Conservation (phyloP, 2,329 filamentous ascomycete species). For the Scolecobasidium constrictum region DNA sequence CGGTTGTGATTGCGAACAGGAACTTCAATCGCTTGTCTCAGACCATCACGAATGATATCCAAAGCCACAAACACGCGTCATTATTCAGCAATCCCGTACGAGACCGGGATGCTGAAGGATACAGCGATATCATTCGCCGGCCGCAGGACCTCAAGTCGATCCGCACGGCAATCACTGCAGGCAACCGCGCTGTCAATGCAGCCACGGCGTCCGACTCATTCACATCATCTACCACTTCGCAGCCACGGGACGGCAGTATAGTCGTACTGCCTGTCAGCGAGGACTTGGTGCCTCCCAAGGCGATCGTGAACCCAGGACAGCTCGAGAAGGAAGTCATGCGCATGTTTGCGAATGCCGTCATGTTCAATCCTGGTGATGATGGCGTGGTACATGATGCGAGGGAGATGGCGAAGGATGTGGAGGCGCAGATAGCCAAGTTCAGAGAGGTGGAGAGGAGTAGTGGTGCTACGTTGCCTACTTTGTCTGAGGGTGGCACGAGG, state of each 20-base stretch:
- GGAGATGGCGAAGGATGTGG: constrained; percentile 82
- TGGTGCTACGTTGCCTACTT: not conserved
- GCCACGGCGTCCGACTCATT: constrained; percentile 45
- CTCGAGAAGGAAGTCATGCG: constrained; percentile 12
- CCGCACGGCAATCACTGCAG: constrained; percentile 35
- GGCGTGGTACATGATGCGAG: constrained; percentile 78
- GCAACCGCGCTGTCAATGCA: constrained; percentile 47
- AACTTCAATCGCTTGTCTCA: constrained; percentile 37
- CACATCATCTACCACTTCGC: constrained; percentile 48
- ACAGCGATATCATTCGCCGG: constrained; percentile 40
- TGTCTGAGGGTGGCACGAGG: not conserved
- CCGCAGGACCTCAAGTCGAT: constrained; percentile 42
- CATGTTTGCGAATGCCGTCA: constrained; percentile 29
- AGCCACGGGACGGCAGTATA: constrained; percentile 38
- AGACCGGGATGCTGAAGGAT: constrained; percentile 39
- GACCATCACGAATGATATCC: constrained; percentile 40
- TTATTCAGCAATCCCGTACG: constrained; percentile 39
- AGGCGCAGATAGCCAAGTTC: constrained; percentile 66
- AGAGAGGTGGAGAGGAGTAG: constrained; percentile 53
- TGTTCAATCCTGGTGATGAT: constrained; percentile 94
- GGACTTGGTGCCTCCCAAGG: constrained; percentile 74
- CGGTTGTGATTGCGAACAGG: constrained; percentile 30
- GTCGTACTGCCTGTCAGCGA: constrained; percentile 52
- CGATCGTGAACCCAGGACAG: constrained; percentile 20
- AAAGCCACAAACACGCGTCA: constrained; percentile 39